These are phyloP conservation scores for Biscogniauxia sp. DNA, from an alignment of 2,329 filamentous ascomycete genomes.

Conservation along the genomic window DNA sequence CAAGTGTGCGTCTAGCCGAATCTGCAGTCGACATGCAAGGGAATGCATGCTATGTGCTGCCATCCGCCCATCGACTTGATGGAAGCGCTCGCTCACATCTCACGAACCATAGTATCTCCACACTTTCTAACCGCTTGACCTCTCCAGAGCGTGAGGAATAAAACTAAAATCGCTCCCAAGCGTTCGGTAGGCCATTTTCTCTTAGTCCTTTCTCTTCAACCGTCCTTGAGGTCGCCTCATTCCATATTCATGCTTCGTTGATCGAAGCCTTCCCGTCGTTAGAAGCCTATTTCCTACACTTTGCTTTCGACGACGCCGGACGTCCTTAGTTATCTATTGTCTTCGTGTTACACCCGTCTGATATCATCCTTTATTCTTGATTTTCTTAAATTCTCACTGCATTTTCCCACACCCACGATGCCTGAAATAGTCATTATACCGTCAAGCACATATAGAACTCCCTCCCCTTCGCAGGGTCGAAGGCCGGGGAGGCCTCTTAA, in stretches of 20 bases:
- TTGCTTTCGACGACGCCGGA: conserved; percentile 31
- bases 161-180: conserved; percentile 29
- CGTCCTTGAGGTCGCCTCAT: conserved; percentile 33
- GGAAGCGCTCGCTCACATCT: conserved; percentile 28
- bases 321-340: conserved; percentile 31
- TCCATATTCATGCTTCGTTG: conserved; percentile 42
- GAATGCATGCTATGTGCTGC: conserved; percentile 25
- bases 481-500: conserved; percentile 55
- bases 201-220: conserved; percentile 27
- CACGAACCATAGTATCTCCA: conserved; percentile 18
- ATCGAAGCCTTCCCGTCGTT: conserved; percentile 45
- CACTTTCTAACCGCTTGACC: conserved; percentile 31
- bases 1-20: conserved; percentile 24
- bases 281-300: conserved; percentile 29
- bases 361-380: conserved; percentile 27
- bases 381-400: conserved; percentile 22
- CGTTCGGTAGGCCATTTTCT: conserved; percentile 22
- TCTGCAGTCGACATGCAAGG: conserved; percentile 25
- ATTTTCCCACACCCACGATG: conserved; percentile 40
- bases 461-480: conserved; percentile 56
- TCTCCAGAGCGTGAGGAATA: conserved; percentile 24
- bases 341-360: conserved; percentile 9
- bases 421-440: conserved; percentile 43
- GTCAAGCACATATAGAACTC: conserved; percentile 43
- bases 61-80: conserved; percentile 18